Base-by-base conservation (phyloP, 2,329 filamentous ascomycete genomes). In the Diplodia scrobiculata region DNA sequence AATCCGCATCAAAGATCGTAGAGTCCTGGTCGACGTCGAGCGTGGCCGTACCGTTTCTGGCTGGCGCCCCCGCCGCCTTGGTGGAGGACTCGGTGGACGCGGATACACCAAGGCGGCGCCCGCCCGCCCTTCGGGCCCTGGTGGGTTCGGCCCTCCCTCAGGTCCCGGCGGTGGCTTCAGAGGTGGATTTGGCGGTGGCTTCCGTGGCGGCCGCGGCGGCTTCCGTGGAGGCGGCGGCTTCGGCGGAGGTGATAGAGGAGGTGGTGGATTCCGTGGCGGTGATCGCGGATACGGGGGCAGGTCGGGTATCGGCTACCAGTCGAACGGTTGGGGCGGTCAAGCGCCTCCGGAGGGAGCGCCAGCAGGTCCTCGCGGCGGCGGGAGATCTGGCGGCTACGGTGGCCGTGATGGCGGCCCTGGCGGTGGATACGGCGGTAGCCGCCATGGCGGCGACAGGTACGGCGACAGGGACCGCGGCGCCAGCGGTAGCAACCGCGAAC, bases 1-100 rank as follows among this genome's bases (percentile, higher is more conserved):
- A 70, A 90, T 97, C 74, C 89, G 89, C 72, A 97, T 99, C 81
- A 96, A 92, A 77, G 93, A 96, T 76, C 88, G 94, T 74, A 88
- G 90, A 73, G 91, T 98, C 74, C 87, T 97, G 75, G 92, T 98
- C 73, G 95, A 99, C 76, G 94, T 98, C 68, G 95, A 99, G 80
- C 89, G 95, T 74, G 95, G 95, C 71, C 90, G 95, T 72, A 98
- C 95, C 36, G 92, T 97, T 48, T 91, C 91, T 74, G 92, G 90
- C 58, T 99, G 95, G 95, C 90, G 91, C 74, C 95, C 95, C 68
- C 89, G 91, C 71, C 89, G 95, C 69, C 89, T 96, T 63, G 95
- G 94, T 67, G 95, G 95, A 70, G 95, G 95, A 54, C 86, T 97
- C 2, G 95, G 95, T 69, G 94, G 94, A 53, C 89, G 95, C 73